A percentile compares a stretch with the other conserved stretches of the same genome.
phyloP scores from a whole-genome alignment of 768 basidiomycete species.

The Leucocoprinus birnbaumii region DNA sequence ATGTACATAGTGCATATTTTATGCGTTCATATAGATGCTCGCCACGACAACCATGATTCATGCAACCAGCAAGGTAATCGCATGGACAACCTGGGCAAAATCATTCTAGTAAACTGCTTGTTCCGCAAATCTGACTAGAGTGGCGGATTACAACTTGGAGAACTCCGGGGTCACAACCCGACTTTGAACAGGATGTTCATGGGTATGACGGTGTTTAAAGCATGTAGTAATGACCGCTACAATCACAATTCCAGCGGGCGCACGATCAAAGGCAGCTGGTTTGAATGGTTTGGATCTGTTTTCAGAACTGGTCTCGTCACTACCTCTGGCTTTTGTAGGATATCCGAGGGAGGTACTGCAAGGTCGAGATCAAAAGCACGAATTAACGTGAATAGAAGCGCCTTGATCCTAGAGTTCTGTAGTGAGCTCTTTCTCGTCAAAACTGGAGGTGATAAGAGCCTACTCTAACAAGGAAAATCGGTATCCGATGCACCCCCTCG shows the following conservation, averaged over 20 bases:
- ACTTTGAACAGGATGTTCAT: too few relatives aligned
- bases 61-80: too few relatives aligned
- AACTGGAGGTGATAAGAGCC: constrained; percentile 17
- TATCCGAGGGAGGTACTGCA: constrained; percentile 43
- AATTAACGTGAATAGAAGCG: constrained; percentile 44
- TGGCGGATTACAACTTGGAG: too few relatives aligned
- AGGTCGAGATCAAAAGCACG: constrained; percentile 54
- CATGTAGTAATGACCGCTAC: too few relatives aligned
- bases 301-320: constrained; percentile 41
- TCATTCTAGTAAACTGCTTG: too few relatives aligned
- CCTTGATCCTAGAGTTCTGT: constrained; percentile 20
- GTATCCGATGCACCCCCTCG: constrained; percentile 63
- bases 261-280: constrained; percentile 43
- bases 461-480: constrained; percentile 62
- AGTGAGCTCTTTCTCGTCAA: background rate
- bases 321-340: constrained; percentile 33
- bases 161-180: too few relatives aligned
- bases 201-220: too few relatives aligned
- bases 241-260: constrained; percentile 16
- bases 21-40: too few relatives aligned
- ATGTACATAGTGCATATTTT: too few relatives aligned
- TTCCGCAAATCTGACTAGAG: too few relatives aligned
- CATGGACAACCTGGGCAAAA: too few relatives aligned
- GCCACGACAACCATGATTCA: too few relatives aligned
- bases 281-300: constrained; percentile 31